Evolutionary conservation across 306 rosid species (phyloP).

Genomic region (Cicer bijugum): DNA sequence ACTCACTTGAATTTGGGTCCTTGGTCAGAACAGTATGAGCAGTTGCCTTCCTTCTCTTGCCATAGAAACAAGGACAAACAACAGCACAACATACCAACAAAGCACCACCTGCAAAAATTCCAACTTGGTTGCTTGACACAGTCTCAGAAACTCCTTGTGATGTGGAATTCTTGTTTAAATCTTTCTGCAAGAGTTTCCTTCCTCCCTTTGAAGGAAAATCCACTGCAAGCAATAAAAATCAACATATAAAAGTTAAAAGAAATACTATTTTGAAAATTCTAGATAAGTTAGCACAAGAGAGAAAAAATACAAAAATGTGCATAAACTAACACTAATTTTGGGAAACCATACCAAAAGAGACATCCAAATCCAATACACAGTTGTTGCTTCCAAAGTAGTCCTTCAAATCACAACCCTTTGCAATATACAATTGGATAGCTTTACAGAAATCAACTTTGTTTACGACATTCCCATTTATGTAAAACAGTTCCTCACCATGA

Average conservation of each 20-base stretch:
- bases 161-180: conserved; percentile 38
- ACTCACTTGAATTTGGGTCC: conserved; percentile 80
- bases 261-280: neutral
- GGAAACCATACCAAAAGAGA: conserved; percentile 56
- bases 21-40: conserved; percentile 54
- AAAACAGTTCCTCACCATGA: conserved; percentile 57
- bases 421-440: conserved; percentile 58
- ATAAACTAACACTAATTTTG: conserved; percentile 21
- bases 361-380: conserved; percentile 54
- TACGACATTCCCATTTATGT: conserved; percentile 63
- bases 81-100: conserved; percentile 67
- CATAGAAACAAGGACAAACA: conserved; percentile 79
- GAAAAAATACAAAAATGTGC: conserved; percentile 10
- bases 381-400: conserved; percentile 50
- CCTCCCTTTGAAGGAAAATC: conserved; percentile 53
- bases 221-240: conserved; percentile 54
- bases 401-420: conserved; percentile 62
- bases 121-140: conserved; percentile 45
- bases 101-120: conserved; percentile 62
- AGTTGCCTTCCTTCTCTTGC: conserved; percentile 56
- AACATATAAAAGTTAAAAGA: conserved; percentile 31
- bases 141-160: conserved; percentile 36
- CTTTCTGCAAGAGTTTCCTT: conserved; percentile 68
- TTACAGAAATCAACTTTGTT: conserved; percentile 63
- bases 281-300: neutral